A percentile compares a stretch with the other conserved stretches of the same genome.
phyloP scores from a whole-genome alignment of 2,329 filamentous ascomycete species.

The Cercospora sojina region DNA sequence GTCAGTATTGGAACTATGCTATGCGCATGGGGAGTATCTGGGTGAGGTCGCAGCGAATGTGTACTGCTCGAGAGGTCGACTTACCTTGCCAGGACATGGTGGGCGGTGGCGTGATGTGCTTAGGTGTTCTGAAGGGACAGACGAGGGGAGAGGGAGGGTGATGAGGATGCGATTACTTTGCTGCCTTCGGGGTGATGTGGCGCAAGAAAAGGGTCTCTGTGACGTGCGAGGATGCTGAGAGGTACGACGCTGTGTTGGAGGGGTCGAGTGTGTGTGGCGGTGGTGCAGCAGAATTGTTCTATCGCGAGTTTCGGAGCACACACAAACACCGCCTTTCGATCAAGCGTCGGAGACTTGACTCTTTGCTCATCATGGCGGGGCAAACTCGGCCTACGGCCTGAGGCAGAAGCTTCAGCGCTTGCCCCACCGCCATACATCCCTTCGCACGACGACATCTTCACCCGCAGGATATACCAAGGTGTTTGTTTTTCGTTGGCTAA shows the following conservation, averaged over 20 bases:
- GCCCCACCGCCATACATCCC: neutral
- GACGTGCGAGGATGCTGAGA: neutral
- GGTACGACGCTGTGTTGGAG: neutral
- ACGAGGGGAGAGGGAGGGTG: neutral
- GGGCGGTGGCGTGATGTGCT: constrained; percentile 10
- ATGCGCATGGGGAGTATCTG: neutral
- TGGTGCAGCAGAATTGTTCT: constrained; percentile 1
- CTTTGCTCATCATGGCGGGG: neutral
- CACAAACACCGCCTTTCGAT: constrained; percentile 4
- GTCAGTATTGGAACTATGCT: neutral
- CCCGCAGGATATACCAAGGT: no score
- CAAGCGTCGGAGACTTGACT: neutral
- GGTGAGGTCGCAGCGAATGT: neutral
- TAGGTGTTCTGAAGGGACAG: constrained; percentile 5
- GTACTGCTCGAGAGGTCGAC: constrained; percentile 7
- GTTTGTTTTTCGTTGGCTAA: neutral
- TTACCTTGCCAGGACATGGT: constrained; percentile 50
- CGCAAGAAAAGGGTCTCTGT: neutral
- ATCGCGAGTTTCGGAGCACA: neutral
- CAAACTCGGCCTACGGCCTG: neutral
- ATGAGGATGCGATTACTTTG: neutral
- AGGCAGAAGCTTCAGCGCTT: neutral
- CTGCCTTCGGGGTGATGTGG: neutral
- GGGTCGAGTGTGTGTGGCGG: neutral
- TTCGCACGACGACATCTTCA: neutral